These are phyloP conservation scores for Stygiomarasmius scandens DNA, from an alignment of 1,284 basidiomycete genomes.

Conservation along the genomic window DNA sequence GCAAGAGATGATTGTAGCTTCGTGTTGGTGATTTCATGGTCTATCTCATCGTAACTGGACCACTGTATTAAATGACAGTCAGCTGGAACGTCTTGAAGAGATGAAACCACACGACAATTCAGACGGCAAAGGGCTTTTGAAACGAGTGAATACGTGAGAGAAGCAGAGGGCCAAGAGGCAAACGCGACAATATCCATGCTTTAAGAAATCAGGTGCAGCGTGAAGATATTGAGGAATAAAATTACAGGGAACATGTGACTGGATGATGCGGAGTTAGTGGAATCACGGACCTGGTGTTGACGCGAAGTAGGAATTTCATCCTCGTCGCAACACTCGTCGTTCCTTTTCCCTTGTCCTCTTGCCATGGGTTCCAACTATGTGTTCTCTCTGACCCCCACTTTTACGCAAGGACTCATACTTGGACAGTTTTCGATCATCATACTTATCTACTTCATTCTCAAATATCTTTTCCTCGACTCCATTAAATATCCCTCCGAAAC, in stretches of 20 bases:
- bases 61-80: constrained; percentile 60
- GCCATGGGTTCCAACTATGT: constrained; percentile 64
- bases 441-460: constrained; percentile 71
- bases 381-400: constrained; percentile 77
- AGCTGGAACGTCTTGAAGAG: constrained; percentile 14
- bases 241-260: too few species aligned
- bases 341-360: background rate
- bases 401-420: constrained; percentile 80
- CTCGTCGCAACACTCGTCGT: background rate
- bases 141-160: constrained; percentile 75
- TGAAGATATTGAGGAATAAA: background rate
- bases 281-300: constrained; percentile 5
- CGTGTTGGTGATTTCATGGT: constrained; percentile 70
- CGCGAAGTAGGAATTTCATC: too few species aligned
- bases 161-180: constrained; percentile 79
- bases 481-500: constrained; percentile 55
- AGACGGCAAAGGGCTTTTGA: constrained; percentile 50
- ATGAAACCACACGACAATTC: constrained; percentile 10
- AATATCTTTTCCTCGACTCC: constrained; percentile 81
- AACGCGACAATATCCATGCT: constrained; percentile 38
- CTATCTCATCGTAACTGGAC: constrained; percentile 82
- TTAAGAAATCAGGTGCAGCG: too few species aligned
- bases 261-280: background rate
- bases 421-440: constrained; percentile 79
- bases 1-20: constrained; percentile 59